Conservation (phyloP, 305 asterid genomes). For the Striga hermonthica region DNA sequence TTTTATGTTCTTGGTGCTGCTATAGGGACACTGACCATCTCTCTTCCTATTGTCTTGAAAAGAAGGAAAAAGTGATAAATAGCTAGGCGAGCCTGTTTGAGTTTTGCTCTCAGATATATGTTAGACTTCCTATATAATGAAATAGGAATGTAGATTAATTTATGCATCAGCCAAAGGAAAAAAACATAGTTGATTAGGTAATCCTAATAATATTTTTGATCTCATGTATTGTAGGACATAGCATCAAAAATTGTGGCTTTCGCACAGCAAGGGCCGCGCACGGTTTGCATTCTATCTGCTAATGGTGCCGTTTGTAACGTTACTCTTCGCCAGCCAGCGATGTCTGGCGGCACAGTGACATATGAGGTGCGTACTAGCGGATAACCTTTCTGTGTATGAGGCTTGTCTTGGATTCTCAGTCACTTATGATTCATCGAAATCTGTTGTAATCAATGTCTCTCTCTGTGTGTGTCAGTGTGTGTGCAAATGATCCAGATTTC, state of each 20-base stretch:
- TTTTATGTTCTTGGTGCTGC: too few species aligned
- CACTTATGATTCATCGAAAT: background rate
- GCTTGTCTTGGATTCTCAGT: background rate
- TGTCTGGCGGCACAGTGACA: background rate
- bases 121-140: background rate
- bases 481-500: background rate
- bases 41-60: background rate
- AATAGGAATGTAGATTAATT: background rate
- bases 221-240: constrained; percentile 12
- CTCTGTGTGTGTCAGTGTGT: background rate
- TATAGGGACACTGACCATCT: too few species aligned
- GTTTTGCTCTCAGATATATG: background rate
- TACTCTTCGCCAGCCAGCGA: constrained; percentile 8
- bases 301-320: constrained; percentile 8
- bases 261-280: constrained; percentile 15
- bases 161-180: constrained; percentile 8
- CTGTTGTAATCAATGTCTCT: background rate
- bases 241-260: constrained; percentile 15
- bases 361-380: constrained; percentile 9
- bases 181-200: background rate
- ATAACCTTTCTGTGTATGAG: background rate
- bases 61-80: background rate
- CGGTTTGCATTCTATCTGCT: constrained; percentile 17
- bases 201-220: background rate
- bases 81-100: background rate